phyloP scores from a whole-genome alignment of 768 basidiomycete genomes.

The Russula ochroleuca region DNA sequence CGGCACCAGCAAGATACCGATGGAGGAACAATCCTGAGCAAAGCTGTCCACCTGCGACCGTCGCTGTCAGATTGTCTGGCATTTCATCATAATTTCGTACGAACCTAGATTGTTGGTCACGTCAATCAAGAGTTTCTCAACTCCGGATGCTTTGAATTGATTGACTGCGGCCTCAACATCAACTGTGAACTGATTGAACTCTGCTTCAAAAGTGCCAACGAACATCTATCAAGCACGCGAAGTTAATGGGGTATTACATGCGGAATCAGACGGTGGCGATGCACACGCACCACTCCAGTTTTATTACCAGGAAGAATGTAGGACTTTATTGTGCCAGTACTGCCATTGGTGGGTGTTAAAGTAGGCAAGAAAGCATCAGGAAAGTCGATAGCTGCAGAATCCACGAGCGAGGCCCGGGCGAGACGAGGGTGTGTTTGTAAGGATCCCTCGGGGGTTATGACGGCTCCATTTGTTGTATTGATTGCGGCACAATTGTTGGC shows the following conservation, averaged over 20 bases:
- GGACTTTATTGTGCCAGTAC: slow-evolving; percentile 50
- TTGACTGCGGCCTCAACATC: slow-evolving; percentile 46
- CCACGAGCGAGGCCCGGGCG: slow-evolving; percentile 19
- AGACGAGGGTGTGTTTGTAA: slow-evolving; percentile 33
- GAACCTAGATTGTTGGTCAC: slow-evolving; percentile 60
- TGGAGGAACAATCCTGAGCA: slow-evolving; percentile 61
- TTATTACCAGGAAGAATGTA: slow-evolving; percentile 52
- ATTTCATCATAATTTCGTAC: slow-evolving; percentile 18
- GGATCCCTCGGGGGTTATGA: slow-evolving; percentile 30
- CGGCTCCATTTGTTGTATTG: slow-evolving; percentile 47
- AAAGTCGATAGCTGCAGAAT: slow-evolving; percentile 40
- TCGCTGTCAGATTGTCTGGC: not conserved
- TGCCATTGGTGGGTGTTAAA: slow-evolving; percentile 43
- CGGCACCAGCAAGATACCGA: slow-evolving; percentile 48
- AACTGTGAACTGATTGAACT: slow-evolving; percentile 49
- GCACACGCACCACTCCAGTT: slow-evolving; percentile 52
- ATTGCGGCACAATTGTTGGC: slow-evolving; percentile 53
- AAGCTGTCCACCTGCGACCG: slow-evolving; percentile 46
- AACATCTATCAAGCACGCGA: slow-evolving; percentile 43
- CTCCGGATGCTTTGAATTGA: slow-evolving; percentile 45
- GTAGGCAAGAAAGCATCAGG: slow-evolving; percentile 48
- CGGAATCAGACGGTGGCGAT: not conserved
- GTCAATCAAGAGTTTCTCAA: slow-evolving; percentile 52
- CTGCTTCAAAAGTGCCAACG: slow-evolving; percentile 52
- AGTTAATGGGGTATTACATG: slow-evolving; percentile 1